Evolutionary conservation across 768 basidiomycete genomes (phyloP).

Genomic region (Tephrocybe sp.): DNA sequence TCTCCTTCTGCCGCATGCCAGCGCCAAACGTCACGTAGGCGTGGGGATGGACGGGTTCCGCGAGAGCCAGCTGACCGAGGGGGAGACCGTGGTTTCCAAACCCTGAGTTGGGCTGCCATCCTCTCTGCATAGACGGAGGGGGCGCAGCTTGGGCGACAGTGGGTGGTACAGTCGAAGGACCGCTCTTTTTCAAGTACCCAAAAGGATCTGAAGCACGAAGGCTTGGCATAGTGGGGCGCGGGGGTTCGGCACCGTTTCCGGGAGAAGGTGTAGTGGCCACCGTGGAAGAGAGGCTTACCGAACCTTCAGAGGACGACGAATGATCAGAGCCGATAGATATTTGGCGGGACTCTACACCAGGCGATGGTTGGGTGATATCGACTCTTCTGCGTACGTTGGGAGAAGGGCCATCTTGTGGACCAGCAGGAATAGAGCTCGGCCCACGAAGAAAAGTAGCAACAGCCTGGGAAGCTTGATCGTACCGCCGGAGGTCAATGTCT

Average conservation of each 20-base stretch:
- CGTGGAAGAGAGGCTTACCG: constrained; percentile 24
- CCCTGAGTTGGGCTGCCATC: constrained; percentile 29
- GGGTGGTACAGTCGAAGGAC: constrained; percentile 28
- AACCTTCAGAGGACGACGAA: constrained; percentile 17
- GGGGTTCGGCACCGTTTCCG: neutral
- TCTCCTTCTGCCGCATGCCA: constrained; percentile 79
- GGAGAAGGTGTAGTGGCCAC: constrained; percentile 28
- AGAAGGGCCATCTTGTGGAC: constrained; percentile 27
- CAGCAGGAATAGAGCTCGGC: constrained; percentile 22
- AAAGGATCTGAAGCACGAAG: constrained; percentile 49
- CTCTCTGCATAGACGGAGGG: constrained; percentile 34
- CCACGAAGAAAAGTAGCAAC: constrained; percentile 52
- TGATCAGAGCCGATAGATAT: constrained; percentile 16
- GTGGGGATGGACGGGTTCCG: constrained; percentile 61
- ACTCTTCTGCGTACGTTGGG: constrained; percentile 35
- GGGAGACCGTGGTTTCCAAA: constrained; percentile 19
- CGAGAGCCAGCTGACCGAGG: constrained; percentile 40
- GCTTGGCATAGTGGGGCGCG: constrained; percentile 11
- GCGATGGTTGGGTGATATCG: constrained; percentile 14
- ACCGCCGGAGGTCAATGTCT: constrained; percentile 48
- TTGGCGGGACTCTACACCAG: constrained; percentile 4
- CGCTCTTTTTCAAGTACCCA: constrained; percentile 49
- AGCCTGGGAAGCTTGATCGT: constrained; percentile 51
- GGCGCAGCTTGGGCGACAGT: constrained; percentile 20
- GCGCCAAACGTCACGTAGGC: constrained; percentile 87